Base-by-base conservation (phyloP, 2,329 filamentous ascomycete genomes). In the Neofusicoccum kwambonambiense region DNA sequence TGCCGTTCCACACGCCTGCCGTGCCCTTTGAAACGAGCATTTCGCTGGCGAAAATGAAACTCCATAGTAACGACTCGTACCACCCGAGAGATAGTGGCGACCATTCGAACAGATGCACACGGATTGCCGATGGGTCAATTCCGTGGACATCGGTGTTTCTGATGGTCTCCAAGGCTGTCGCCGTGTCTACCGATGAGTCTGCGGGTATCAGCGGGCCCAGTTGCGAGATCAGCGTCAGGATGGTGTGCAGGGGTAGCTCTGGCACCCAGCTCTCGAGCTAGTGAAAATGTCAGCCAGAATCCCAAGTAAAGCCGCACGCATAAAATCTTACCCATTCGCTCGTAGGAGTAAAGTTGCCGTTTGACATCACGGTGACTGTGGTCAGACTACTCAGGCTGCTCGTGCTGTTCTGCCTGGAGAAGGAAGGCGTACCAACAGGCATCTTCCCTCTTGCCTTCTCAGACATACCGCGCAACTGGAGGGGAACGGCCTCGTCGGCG, bases 371-470 rank as follows among this genome's bases (percentile, higher is more conserved):
- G 17, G 84, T 83, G 27, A 86, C 79, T 45, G 84, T 82, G 12
- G 88, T 86, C 71, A 89, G 83, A 70, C 87, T 88, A 65, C 83
- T 86, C 41, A 97, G 82, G 72, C 92, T 97, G 1, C 91, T 91
- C 34, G 89, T 91, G 76, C 93, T 96, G 73, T 95, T 97, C 73
- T 97, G 93, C 17, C 94, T 85, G 0, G 93, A 97, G 75, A 97
- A 97, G 1, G 86, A 86, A n/a, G 87, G 85, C 57, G 89, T 84
- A 1, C 91, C 90, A 12, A 91, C 92, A 34, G 94, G 95, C 88
- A 96, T 92, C 78, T 99, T 99, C 7, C 95, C 95, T 57, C 95
- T 85, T 15, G 95, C 95, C 76, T 98, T 99, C 77, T 98, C 95
- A 19, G 94, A 97, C 91, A 98, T 97, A 63, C 93, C 93, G 65